These are phyloP conservation scores for Sporisorium sorghi DNA, from an alignment of 1,284 basidiomycete species.

Conservation along the genomic window DNA sequence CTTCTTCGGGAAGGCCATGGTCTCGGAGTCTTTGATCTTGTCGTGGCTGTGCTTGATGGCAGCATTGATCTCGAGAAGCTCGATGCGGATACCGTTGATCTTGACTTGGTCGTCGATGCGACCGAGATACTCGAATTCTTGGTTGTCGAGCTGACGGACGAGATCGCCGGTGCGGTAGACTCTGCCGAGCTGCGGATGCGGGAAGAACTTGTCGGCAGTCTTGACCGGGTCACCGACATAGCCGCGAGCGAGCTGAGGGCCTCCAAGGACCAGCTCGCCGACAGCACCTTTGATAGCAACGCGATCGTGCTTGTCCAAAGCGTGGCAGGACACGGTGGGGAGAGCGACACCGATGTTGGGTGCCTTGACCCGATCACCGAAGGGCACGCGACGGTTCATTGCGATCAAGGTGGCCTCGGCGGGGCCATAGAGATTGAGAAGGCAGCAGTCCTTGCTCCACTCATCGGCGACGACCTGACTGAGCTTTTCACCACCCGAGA, in stretches of 20 bases:
- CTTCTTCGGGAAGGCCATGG: constrained; percentile 60
- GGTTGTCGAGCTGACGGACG: constrained; percentile 66
- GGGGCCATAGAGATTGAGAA: constrained; percentile 68
- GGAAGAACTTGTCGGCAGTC: constrained; percentile 66
- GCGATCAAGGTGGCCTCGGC: constrained; percentile 68
- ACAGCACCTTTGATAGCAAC: constrained; percentile 69
- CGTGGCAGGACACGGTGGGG: constrained; percentile 66
- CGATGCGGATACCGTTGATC: constrained; percentile 70
- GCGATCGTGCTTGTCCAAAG: constrained; percentile 57
- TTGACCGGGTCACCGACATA: constrained; percentile 66
- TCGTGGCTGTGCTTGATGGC: constrained; percentile 62
- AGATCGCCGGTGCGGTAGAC: constrained; percentile 68
- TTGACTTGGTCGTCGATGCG: constrained; percentile 70
- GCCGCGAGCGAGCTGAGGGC: constrained; percentile 63
- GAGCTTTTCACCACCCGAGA: constrained; percentile 70
- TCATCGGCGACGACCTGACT: constrained; percentile 69
- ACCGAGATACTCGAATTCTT: constrained; percentile 69
- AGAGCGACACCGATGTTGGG: constrained; percentile 70
- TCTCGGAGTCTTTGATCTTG: constrained; percentile 64
- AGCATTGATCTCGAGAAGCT: constrained; percentile 70
- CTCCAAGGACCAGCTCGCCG: constrained; percentile 68
- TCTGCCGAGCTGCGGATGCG: constrained; percentile 60
- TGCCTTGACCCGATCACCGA: constrained; percentile 66
- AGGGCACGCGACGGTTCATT: constrained; percentile 63
- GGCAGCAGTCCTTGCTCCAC: constrained; percentile 67